Base-by-base conservation (phyloP, 176 grass and related monocot genomes). In the Secale cereale region DNA sequence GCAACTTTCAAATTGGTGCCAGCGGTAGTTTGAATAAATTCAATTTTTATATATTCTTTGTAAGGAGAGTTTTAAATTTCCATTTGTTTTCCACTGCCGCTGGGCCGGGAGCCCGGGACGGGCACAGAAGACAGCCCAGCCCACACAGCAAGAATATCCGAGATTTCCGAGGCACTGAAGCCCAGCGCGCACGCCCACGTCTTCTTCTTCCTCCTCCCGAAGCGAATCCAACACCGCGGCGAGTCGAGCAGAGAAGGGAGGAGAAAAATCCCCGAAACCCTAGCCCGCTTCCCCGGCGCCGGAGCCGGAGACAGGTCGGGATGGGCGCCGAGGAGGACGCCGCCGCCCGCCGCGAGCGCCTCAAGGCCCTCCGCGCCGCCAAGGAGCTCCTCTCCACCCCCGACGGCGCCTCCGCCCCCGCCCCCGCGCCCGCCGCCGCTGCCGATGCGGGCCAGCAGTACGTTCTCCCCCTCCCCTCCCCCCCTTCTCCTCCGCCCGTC, bases 301-400 rank as follows among this genome's bases (percentile, higher is more conserved):
- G 10, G 40, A 41, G 40, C 23, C 10, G 40, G 64, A 19, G 3
- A 0, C 29, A 72, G 35, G 65, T 29, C 14, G 82, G 67, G 11
- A 93, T 97, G 83, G 68, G 85, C 41, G 78, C 62, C 81, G 89
- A 96, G 73, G 83, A 92, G 83, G 88, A 93, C 20, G 77, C 88
- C 10, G 36, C 78, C 6, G 76, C 87, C 10, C 87, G 92, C 50
- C 88, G 89, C 48, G 90, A 97, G 67, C 88, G 92, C 81, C 77
- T 97, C 45, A 89, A 67, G 15, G 87, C 90, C 57, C 94, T 97
- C 30, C 86, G 90, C 62, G 86, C 90, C 0, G 94, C 92, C 65
- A 92, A 92, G 82, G 90, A 97, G 66, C 91, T 90, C 71, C 83
- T 87, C 33, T 82, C 83, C 86, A 81, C 81, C 10, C 86, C 93